Evolutionary conservation across 2,329 filamentous ascomycete species (phyloP).

Genomic region (Cercospora citrullina): DNA sequence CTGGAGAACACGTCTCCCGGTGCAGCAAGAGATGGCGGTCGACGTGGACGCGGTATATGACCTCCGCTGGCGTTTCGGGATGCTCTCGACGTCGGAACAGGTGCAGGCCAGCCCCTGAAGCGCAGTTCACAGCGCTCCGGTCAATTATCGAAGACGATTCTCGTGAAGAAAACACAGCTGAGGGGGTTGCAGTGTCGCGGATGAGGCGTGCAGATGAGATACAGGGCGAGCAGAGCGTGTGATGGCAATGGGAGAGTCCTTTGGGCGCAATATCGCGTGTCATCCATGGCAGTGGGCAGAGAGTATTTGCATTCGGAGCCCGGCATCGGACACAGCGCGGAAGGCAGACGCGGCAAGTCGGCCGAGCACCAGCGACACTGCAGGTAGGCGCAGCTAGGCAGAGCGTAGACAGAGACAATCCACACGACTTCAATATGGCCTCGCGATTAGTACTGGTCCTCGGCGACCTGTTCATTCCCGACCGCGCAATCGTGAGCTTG

Average conservation of each 20-base stretch:
- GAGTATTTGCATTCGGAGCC: not conserved
- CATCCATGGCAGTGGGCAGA: not conserved
- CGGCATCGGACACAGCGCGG: not conserved
- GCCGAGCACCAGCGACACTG: not conserved
- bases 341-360: not conserved
- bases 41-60: constrained; percentile 1
- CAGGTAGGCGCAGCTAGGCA: not conserved
- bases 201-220: not conserved
- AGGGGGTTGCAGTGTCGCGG: not conserved
- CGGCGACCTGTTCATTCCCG: constrained; percentile 90
- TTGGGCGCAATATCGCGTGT: not conserved
- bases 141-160: constrained; percentile 11
- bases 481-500: constrained; percentile 68
- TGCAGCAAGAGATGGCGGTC: not conserved
- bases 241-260: not conserved
- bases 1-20: not conserved
- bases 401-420: not conserved
- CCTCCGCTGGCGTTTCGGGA: not conserved
- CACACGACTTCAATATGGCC: constrained; percentile 56
- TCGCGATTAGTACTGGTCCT: constrained; percentile 89
- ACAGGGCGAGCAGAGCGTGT: not conserved
- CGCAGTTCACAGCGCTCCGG: constrained; percentile 4
- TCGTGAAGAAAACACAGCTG: constrained; percentile 11
- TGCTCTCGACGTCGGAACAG: not conserved
- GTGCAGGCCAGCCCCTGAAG: not conserved